phyloP scores from a whole-genome alignment of 768 basidiomycete species.

The Boletus speciosus region DNA sequence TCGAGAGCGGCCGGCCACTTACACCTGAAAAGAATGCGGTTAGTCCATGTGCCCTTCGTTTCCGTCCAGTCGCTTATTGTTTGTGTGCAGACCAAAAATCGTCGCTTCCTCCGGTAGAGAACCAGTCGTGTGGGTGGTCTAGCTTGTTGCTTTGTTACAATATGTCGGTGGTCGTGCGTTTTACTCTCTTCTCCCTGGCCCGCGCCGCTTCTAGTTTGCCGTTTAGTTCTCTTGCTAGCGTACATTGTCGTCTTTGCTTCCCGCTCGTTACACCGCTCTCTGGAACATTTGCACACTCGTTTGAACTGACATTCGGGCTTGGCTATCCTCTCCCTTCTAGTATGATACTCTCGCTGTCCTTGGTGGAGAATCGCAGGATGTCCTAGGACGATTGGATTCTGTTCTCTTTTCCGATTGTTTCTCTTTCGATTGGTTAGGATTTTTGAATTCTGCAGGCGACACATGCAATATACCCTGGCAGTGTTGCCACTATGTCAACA shows the following conservation, averaged over 20 bases:
- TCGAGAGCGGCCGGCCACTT: constrained; percentile 91
- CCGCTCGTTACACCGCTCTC: constrained; percentile 27
- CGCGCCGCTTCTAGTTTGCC: constrained; percentile 37
- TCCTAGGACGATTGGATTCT: constrained; percentile 25
- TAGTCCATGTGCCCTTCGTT: constrained; percentile 32
- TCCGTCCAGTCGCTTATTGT: constrained; percentile 5
- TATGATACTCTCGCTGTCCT: constrained; percentile 43
- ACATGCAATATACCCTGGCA: constrained; percentile 32
- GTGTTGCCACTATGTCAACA: constrained; percentile 35
- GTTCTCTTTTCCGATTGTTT: constrained; percentile 4
- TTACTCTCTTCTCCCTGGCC: constrained; percentile 24
- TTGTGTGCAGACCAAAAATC: constrained; percentile 32
- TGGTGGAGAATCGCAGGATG: constrained; percentile 29
- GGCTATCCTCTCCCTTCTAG: constrained; percentile 46
- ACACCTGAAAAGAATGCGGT: constrained; percentile 92
- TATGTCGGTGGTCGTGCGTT: constrained; percentile 26
- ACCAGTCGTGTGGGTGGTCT: constrained; percentile 10
- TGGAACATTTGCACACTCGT: constrained; percentile 58
- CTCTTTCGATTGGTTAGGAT: constrained; percentile 12
- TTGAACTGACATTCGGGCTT: constrained; percentile 53
- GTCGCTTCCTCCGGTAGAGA: constrained; percentile 35
- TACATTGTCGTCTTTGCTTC: constrained; percentile 39
- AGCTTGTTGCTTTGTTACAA: constrained; percentile 30
- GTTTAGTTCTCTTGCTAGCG: constrained; percentile 39
- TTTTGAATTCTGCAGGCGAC: constrained; percentile 15